These are phyloP conservation scores for Stagonosporopsis chrysanthemi DNA, from an alignment of 2,329 filamentous ascomycete species.

Conservation along the genomic window DNA sequence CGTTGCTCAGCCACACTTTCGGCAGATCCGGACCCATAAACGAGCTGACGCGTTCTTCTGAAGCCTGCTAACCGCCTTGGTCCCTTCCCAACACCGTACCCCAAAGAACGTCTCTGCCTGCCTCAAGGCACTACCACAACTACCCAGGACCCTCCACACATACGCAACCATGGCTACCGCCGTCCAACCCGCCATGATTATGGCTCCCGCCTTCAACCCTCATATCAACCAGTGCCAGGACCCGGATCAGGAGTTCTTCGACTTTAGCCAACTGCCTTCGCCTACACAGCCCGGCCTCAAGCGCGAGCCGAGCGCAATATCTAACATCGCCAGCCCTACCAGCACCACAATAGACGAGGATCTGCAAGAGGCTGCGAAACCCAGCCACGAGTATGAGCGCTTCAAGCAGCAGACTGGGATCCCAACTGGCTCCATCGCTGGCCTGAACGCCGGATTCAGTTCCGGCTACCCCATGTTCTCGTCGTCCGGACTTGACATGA, in stretches of 20 bases:
- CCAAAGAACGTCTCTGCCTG: conserved; percentile 36
- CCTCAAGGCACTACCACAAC: conserved; percentile 32
- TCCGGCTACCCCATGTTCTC: conserved; percentile 57
- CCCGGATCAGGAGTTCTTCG: conserved; percentile 53
- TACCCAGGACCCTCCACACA: conserved; percentile 23
- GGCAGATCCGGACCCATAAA: conserved; percentile 42
- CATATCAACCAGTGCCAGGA: conserved; percentile 49
- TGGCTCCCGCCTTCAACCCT: conserved; percentile 45
- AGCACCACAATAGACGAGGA: conserved; percentile 58
- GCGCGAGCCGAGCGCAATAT: conserved; percentile 61
- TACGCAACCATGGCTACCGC: conserved; percentile 45
- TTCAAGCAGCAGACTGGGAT: conserved; percentile 97
- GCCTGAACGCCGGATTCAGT: conserved; percentile 68
- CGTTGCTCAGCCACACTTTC: conserved; percentile 43
- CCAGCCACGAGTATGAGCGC: conserved; percentile 93
- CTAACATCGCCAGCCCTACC: conserved; percentile 64
- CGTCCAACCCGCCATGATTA: conserved; percentile 46
- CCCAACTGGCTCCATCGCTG: conserved; percentile 81
- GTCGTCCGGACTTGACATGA: conserved; percentile 73
- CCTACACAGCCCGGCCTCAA: conserved; percentile 63
- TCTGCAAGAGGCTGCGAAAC: conserved; percentile 72
- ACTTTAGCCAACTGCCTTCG: conserved; percentile 68
- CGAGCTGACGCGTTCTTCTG: conserved; percentile 48
- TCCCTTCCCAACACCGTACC: conserved; percentile 31
- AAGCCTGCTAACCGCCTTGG: conserved; percentile 41